These are phyloP conservation scores for Globisporangium paddicum DNA, from an alignment of 352 stramenopile species.

Conservation along the genomic window DNA sequence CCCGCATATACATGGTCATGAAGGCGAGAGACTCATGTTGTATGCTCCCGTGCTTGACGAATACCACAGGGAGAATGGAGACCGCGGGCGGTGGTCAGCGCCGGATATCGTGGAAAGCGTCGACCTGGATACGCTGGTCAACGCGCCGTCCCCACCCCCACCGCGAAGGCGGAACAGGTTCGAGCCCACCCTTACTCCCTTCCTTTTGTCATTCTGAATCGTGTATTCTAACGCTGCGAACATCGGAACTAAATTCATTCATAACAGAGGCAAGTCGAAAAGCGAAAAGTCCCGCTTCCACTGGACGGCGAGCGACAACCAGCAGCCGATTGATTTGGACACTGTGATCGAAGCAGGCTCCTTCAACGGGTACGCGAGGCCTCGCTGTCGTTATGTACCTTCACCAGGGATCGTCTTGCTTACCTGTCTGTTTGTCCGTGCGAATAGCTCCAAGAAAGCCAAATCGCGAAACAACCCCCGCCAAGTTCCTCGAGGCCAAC, in stretches of 20 bases:
- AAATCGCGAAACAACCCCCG: slow-evolving; percentile 1
- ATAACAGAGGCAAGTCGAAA: slow-evolving; percentile 25
- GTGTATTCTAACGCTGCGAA: not conserved
- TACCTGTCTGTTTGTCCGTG: not conserved
- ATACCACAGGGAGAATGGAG: slow-evolving; percentile 13
- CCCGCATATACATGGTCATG: no score
- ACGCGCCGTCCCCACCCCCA: slow-evolving; percentile 57
- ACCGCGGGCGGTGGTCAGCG: slow-evolving; percentile 64
- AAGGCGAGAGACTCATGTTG: not conserved
- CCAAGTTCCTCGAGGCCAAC: slow-evolving; percentile 22
- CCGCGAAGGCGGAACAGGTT: slow-evolving; percentile 53
- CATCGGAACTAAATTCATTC: not conserved
- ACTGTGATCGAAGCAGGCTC: slow-evolving; percentile 19
- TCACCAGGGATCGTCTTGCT: not conserved
- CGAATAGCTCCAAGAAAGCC: slow-evolving; percentile 2
- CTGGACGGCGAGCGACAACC: slow-evolving; percentile 16
- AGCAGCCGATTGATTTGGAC: slow-evolving; percentile 19
- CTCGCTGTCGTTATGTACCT: not conserved
- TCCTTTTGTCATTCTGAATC: not conserved
- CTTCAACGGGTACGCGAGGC: slow-evolving; percentile 10
- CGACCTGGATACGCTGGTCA: slow-evolving; percentile 74
- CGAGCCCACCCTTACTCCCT: not conserved
- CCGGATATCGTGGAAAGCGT: slow-evolving; percentile 57
- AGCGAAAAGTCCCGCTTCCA: slow-evolving; percentile 26
- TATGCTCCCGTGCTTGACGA: not conserved